Evolutionary conservation across 2,329 filamentous ascomycete genomes (phyloP), one percentile per base, ranked within the genome.

Genomic region (Aspergillus fijiensis): DNA sequence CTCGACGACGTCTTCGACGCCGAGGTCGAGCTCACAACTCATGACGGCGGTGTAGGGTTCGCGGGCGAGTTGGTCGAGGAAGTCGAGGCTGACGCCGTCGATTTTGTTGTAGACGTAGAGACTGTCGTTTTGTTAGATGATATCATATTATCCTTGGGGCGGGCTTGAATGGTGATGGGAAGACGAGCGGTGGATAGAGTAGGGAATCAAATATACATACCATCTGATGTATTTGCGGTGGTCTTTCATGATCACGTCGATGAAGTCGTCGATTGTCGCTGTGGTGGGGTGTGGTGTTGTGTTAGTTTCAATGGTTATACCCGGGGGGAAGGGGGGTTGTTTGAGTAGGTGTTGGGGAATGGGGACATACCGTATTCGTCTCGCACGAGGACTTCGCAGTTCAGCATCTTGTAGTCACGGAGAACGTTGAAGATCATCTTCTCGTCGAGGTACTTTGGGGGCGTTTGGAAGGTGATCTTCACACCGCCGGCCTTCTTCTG

Each of bases 91-190:
- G 62, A 99, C 91, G 75, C 87, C 89, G 80, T 99, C 95, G 79
- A 99, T 96, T 81, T 99, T 99, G 89, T 99, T 99, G 87, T 99
- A 99, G 33, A 98, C 94, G 79, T 99, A 99, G 33, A 99, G 84
- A 73, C 91, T 83, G 16, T 9, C 39, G 5, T 21, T 42, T 31
- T 56, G 4, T 57, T 39, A 45, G 48, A 16, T 5, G 16, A 11
- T n/a, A 11, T 6, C 35, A 7, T 27, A 27, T 7, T 27, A 27
- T 27, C 25, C 25, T 27, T 27, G 6, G 25, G 25, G 25, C 7
- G 25, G 25, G 7, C 21, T 33, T 19, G 33, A 7, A 5, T 31
- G 16, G 16, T 33, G 25, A 31, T 12, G 19, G 19, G 39, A 35
- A 29, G 9, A 14, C 19, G 33, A 29, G 25, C 33, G 2, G 9